Evolutionary conservation across 169 alveolate genomes (phyloP), one percentile per base, ranked within the genome.

Genomic region (Cryptosporidium andersoni): DNA sequence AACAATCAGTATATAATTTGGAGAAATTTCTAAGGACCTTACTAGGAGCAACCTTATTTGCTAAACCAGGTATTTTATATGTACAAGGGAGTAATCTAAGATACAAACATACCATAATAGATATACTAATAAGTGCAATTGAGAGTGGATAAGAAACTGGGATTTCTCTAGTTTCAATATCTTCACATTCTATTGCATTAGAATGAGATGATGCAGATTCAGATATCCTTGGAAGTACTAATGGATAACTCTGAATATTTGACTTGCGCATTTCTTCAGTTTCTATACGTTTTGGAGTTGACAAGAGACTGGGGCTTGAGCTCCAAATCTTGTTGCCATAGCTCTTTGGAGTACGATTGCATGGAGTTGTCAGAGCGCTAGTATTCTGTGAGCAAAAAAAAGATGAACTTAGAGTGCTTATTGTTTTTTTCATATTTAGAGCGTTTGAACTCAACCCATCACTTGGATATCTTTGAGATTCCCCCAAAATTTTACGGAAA

Each of bases 21-120:
- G 60, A 58, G 16, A 74, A 74, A 74, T 74, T 74, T 45, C 56
- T 74, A 16, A 47, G 4, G 45, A 68, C 85, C 60, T 34, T 74
- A 36, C 63, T 74, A 8, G 64, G 55, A 25, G 85, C 85, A 56
- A 51, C 43, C 12, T 40, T 16, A 9, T 40, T 37, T 6, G 85
- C 63, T 25, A 74, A 45, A 25, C 85, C 85, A 3, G 85, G 85
- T 58, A 74, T 74, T 58, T 74, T 74, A 45, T 48, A 74, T 74
- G 40, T 40, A 60, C 48, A 45, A 2, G 85, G 85, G 48, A 74
- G 36, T 55, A 74, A 48, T 25, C 60, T 74, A 3, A 74, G 67
- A 43, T 74, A 74, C 14, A 74, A 49, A 36, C 85, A 74, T 36
- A 74, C 45, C 85, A 74, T 74, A 16, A 49, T 62, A 11, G 85